A percentile compares a stretch with the other conserved stretches of the same genome.
phyloP scores from a whole-genome alignment of 208 protist species.

The Entamoeba dispar region DNA sequence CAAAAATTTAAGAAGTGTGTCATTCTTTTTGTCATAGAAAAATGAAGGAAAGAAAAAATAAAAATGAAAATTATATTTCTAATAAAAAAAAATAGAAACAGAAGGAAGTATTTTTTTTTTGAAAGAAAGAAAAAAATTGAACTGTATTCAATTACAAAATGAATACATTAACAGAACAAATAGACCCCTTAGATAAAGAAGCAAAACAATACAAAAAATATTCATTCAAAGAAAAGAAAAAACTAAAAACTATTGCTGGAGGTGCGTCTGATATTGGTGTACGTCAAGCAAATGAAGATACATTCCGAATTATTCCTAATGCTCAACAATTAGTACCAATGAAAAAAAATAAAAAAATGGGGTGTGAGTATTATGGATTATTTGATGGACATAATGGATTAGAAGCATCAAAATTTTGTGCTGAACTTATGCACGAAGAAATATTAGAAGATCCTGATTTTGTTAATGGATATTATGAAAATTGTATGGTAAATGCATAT shows the following conservation, averaged over 20 bases:
- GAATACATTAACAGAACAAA: too few relatives aligned
- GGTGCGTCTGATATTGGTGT: neutral
- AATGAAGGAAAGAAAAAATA: too few relatives aligned
- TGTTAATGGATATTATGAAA: neutral
- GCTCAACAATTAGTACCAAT: neutral
- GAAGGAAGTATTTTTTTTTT: too few relatives aligned
- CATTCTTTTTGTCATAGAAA: too few relatives aligned
- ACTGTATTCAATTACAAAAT: too few relatives aligned
- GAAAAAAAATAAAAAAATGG: neutral
- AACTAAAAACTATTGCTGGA: neutral
- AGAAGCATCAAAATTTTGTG: neutral
- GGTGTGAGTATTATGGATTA: neutral
- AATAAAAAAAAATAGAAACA: too few relatives aligned
- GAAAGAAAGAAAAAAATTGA: too few relatives aligned
- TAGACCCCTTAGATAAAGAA: too few relatives aligned
- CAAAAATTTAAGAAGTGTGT: too few relatives aligned
- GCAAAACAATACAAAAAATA: neutral
- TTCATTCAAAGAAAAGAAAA: neutral
- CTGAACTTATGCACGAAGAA: neutral
- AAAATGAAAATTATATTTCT: too few relatives aligned
- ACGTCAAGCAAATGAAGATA: neutral
- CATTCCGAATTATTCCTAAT: neutral
- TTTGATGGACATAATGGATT: neutral
- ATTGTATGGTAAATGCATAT: neutral
- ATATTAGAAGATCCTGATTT: neutral